Conservation (phyloP, 108 stramenopile species). For the Asterionellopsis glacialis region DNA sequence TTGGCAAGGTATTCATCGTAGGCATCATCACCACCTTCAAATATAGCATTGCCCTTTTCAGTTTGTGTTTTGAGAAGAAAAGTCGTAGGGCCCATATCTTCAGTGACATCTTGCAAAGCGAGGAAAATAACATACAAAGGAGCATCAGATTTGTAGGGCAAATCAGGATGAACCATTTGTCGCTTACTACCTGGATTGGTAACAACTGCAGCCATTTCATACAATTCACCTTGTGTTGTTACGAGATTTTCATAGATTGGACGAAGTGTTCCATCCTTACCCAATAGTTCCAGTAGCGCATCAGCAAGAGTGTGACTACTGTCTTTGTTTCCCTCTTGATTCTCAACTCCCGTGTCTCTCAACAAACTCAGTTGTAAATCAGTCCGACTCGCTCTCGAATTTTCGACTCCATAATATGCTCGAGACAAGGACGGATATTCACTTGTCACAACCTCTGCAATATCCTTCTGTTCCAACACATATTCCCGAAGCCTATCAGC, state of each 20-base stretch:
- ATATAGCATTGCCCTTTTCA: neutral
- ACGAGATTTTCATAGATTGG: slow-evolving; percentile 43
- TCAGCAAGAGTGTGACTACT: slow-evolving; percentile 12
- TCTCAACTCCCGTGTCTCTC: slow-evolving; percentile 4
- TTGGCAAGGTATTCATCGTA: slow-evolving; percentile 16
- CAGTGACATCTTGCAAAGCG: slow-evolving; percentile 53
- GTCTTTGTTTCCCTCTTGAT: neutral
- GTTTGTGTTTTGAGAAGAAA: slow-evolving; percentile 42
- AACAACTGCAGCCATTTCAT: slow-evolving; percentile 50
- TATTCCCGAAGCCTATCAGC: slow-evolving; percentile 26
- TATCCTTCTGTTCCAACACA: slow-evolving; percentile 22
- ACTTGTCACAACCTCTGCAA: slow-evolving; percentile 21
- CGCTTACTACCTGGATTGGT: slow-evolving; percentile 29
- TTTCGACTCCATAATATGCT: slow-evolving; percentile 42
- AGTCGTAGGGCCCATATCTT: slow-evolving; percentile 54
- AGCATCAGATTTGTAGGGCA: slow-evolving; percentile 38
- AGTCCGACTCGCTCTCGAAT: slow-evolving; percentile 29
- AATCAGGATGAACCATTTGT: slow-evolving; percentile 55
- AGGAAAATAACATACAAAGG: slow-evolving; percentile 54
- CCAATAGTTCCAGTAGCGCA: slow-evolving; percentile 28
- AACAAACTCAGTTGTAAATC: slow-evolving; percentile 44
- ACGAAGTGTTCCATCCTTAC: slow-evolving; percentile 29
- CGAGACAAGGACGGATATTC: slow-evolving; percentile 5
- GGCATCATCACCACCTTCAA: neutral
- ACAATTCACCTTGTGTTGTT: slow-evolving; percentile 40